These are phyloP conservation scores for Flammula alnicola DNA, from an alignment of 1,284 basidiomycete genomes.

Conservation along the genomic window DNA sequence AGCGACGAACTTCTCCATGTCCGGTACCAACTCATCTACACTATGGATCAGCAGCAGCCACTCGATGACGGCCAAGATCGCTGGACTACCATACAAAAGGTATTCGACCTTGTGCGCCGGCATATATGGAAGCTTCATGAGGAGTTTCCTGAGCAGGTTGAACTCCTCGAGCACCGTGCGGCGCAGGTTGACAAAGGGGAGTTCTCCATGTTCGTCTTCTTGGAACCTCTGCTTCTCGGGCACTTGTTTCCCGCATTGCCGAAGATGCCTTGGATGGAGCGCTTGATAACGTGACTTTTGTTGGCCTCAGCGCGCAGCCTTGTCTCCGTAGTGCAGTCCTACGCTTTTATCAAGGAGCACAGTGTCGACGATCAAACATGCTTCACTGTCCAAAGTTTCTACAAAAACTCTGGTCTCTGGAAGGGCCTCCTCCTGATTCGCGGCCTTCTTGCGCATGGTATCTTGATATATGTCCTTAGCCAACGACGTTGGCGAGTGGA, in stretches of 20 bases:
- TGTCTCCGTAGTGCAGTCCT: slow-evolving; percentile 8
- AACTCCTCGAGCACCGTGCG: slow-evolving; percentile 10
- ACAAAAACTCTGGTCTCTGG: slow-evolving; percentile 30
- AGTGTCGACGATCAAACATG: not conserved
- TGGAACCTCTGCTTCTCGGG: slow-evolving; percentile 9
- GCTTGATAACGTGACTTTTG: slow-evolving; percentile 22
- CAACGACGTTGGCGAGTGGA: slow-evolving; percentile 56
- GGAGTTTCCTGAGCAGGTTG: slow-evolving; percentile 25
- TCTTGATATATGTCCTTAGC: slow-evolving; percentile 45
- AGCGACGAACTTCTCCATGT: slow-evolving; percentile 57
- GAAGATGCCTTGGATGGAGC: slow-evolving; percentile 31
- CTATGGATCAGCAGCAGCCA: slow-evolving; percentile 43
- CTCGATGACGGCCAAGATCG: slow-evolving; percentile 51
- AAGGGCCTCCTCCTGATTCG: slow-evolving; percentile 45
- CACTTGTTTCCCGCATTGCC: slow-evolving; percentile 20
- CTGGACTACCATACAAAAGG: slow-evolving; percentile 48
- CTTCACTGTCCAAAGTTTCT: slow-evolving; percentile 3
- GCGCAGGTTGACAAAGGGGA: slow-evolving; percentile 14
- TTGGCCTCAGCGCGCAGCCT: slow-evolving; percentile 13
- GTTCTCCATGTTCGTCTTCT: slow-evolving; percentile 41
- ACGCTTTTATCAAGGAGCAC: slow-evolving; percentile 10
- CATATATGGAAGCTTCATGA: slow-evolving; percentile 20
- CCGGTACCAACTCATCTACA: slow-evolving; percentile 55
- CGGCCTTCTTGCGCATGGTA: slow-evolving; percentile 47
- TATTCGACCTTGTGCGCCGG: slow-evolving; percentile 34